Percentiles rank a stretch among this genome's conserved stretches.
Evolutionary conservation across 2,329 filamentous ascomycete genomes (phyloP).

Genomic region (Diaporthe citrichinensis): DNA sequence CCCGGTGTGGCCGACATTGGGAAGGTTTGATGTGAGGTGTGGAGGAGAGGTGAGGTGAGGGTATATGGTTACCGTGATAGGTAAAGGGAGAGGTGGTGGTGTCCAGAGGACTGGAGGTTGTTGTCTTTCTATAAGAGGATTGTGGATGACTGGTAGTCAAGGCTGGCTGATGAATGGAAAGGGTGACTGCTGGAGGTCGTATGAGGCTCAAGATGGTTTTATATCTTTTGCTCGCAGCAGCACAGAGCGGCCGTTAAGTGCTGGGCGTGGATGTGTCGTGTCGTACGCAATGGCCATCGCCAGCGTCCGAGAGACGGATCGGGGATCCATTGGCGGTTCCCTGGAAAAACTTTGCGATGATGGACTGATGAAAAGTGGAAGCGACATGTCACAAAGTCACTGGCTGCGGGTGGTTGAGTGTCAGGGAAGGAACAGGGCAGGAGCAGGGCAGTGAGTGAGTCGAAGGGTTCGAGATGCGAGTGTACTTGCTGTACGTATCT

Average conservation of each 20-base stretch:
- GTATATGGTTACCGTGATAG: not conserved
- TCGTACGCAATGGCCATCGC: constrained; percentile 31
- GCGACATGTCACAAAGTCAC: constrained; percentile 39
- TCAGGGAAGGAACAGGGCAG: constrained; percentile 16
- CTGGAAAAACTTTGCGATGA: constrained; percentile 37
- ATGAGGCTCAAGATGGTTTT: constrained; percentile 36
- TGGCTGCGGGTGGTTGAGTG: constrained; percentile 18
- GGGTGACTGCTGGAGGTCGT: constrained; percentile 3
- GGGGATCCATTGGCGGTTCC: constrained; percentile 36
- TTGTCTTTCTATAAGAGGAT: not conserved
- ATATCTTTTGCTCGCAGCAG: constrained; percentile 28
- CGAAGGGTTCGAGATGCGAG: constrained; percentile 12
- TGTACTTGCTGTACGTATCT: not conserved
- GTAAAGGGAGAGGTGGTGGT: not conserved
- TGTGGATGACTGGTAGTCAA: not conserved
- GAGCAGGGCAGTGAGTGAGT: not conserved
- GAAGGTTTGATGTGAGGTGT: constrained; percentile 15
- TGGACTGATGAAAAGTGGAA: constrained; percentile 43
- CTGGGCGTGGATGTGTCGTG: constrained; percentile 5
- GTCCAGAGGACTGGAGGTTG: constrained; percentile 17
- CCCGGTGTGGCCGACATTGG: constrained; percentile 37
- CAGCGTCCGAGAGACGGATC: constrained; percentile 33
- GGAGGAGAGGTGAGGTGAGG: not conserved
- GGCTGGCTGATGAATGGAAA: constrained; percentile 13
- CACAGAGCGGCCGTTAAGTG: not conserved